Evolutionary conservation across 805 yeast genomes (phyloP), one percentile per base, ranked within the genome.

Genomic region (Candida awuae): DNA sequence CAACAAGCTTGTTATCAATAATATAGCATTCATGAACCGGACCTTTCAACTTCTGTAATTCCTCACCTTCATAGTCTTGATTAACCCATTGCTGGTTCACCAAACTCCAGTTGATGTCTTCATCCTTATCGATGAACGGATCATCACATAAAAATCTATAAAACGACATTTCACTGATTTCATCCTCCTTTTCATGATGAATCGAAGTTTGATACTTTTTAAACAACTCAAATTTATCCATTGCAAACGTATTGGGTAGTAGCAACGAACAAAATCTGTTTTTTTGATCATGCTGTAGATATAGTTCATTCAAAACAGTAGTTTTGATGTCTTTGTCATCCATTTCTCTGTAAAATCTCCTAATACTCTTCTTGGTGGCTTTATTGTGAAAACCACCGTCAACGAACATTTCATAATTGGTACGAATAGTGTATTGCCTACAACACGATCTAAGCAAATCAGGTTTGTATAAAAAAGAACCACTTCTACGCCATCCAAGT

Each of bases 401-500:
- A 27, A 66, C 64, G 48, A 78, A 67, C 37, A 48, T 37, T 19
- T 52, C 53, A 14, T 71, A 58, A 17, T 65, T 65, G 0, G 94
- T 77, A 38, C 96, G 58, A 14, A 87, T 84, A 0, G 95, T 80
- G 55, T 75, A 84, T 56, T 78, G 69, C 16, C 88, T 68, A 50
- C 97, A 87, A 54, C 97, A 87, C 30, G 75, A 75, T 29, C 87
- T 58, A 22, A 81, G 52, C 44, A 75, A 57, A 54, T 88, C 95
- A 1, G 84, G 76, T 51, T 70, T 65, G 39, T 71, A 58, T 17
- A 58, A 37, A 46, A 75, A 82, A 2, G 59, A 55, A 0, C 96
- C 96, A 23, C 92, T 81, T 39, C 97, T 64, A 55, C 94, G 72
- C 53, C 73, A 86, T 2, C 95, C 95, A 48, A 67, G 62, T 49